Evolutionary conservation across 805 yeast species (phyloP).

Genomic region (Yarrowia deformans): DNA sequence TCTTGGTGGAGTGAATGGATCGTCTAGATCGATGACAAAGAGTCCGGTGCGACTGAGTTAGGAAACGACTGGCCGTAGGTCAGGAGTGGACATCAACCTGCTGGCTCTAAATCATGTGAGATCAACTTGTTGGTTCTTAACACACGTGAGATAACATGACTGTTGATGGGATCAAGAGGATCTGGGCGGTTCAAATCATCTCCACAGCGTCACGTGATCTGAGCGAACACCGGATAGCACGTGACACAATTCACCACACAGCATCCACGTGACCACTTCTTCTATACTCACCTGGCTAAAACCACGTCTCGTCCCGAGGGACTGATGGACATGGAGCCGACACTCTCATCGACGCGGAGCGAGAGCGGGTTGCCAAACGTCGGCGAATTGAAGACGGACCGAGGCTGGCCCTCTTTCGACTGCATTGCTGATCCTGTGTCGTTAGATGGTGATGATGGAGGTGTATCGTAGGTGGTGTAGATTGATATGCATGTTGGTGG

Average conservation of each 20-base stretch:
- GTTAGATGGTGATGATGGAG: not conserved
- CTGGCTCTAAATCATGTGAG: too few species aligned
- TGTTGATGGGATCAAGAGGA: too few species aligned
- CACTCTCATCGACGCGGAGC: slow-evolving; percentile 86
- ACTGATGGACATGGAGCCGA: slow-evolving; percentile 86
- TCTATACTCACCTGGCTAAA: slow-evolving; percentile 64
- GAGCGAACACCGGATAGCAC: not conserved
- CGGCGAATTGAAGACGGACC: slow-evolving; percentile 44
- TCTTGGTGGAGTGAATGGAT: slow-evolving; percentile 93
- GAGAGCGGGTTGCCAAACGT: slow-evolving; percentile 85
- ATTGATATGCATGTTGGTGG: not conserved
- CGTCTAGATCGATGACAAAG: slow-evolving; percentile 89
- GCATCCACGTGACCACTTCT: not conserved
- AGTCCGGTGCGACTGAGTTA: slow-evolving; percentile 69
- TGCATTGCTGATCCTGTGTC: not conserved
- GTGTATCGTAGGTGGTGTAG: not conserved
- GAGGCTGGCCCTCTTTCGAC: slow-evolving; percentile 38
- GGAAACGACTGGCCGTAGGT: too few species aligned
- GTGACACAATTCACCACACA: not conserved
- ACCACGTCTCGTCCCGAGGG: slow-evolving; percentile 95
- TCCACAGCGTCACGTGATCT: too few species aligned
- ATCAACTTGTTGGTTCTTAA: too few species aligned
- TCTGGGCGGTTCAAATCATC: too few species aligned
- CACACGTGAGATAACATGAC: too few species aligned
- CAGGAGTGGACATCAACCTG: too few species aligned